Conservation (phyloP, 148 eudicot genomes). For the Camellia granthamiana region DNA sequence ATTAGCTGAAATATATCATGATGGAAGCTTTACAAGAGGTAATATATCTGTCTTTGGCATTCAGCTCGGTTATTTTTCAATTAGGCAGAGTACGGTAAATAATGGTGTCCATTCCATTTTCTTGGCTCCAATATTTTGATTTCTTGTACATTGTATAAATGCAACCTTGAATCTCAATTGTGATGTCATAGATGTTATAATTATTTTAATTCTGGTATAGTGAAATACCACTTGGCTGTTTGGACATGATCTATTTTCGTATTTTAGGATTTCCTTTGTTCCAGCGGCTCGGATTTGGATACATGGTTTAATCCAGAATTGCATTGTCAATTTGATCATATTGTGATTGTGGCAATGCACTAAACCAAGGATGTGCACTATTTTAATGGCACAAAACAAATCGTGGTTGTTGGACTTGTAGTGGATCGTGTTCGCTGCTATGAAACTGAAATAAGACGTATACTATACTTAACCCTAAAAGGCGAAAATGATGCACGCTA, state of each 20-base stretch:
- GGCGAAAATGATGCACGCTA: not conserved
- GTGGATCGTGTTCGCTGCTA: not conserved
- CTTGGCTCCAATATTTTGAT: not conserved
- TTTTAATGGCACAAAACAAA: not conserved
- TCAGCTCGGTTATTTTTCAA: not conserved
- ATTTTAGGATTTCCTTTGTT: not conserved
- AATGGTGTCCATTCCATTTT: not conserved
- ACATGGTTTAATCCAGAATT: not conserved
- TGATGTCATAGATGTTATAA: not conserved
- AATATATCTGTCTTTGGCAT: not conserved
- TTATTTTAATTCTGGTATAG: not conserved
- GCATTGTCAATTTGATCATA: not conserved
- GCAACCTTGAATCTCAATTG: constrained; percentile 1
- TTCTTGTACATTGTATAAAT: not conserved
- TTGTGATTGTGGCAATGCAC: no score
- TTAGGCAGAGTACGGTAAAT: not conserved
- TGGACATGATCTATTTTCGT: not conserved
- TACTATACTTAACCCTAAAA: not conserved
- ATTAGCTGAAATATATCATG: not conserved
- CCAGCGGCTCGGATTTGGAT: not conserved
- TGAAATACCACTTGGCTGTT: not conserved
- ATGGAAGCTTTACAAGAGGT: constrained; percentile 2
- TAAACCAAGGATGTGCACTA: no score
- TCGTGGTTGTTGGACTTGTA: not conserved
- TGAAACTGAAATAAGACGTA: not conserved